Evolutionary conservation across 176 grass and related monocot species (phyloP).

Genomic region (Tuctoria greenei): DNA sequence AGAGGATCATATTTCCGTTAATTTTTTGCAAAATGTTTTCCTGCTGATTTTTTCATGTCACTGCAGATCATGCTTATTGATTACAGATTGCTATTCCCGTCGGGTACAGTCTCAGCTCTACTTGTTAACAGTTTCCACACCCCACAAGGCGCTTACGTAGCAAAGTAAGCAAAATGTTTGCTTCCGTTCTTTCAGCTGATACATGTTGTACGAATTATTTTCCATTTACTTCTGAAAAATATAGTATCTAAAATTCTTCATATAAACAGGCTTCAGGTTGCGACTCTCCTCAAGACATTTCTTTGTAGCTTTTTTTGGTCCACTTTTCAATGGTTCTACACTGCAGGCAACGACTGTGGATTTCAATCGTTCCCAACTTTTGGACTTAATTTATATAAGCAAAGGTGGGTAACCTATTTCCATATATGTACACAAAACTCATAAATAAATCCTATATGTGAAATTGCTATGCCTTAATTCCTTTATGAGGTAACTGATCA

Average conservation of each 20-base stretch:
- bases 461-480: too few relatives aligned
- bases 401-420: conserved; percentile 32
- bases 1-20: not conserved
- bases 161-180: conserved; percentile 59
- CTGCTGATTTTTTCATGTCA: not conserved
- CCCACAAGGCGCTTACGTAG: conserved; percentile 50
- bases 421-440: too few relatives aligned
- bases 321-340: conserved; percentile 68
- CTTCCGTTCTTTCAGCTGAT: too few relatives aligned
- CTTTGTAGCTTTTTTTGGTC: conserved; percentile 55
- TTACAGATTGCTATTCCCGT: conserved; percentile 70
- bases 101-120: conserved; percentile 59
- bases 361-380: conserved; percentile 63
- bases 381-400: conserved; percentile 56
- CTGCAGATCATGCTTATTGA: conserved; percentile 59
- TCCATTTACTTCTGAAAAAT: too few relatives aligned
- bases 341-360: conserved; percentile 44
- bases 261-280: conserved; percentile 49
- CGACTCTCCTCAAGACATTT: conserved; percentile 55
- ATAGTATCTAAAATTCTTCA: not conserved
- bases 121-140: conserved; percentile 78
- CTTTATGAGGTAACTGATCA: too few relatives aligned
- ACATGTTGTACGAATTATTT: not conserved
- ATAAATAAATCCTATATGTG: too few relatives aligned
- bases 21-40: not conserved